Base-by-base conservation (phyloP, 345 rosid genomes). In the Ricinus communis region DNA sequence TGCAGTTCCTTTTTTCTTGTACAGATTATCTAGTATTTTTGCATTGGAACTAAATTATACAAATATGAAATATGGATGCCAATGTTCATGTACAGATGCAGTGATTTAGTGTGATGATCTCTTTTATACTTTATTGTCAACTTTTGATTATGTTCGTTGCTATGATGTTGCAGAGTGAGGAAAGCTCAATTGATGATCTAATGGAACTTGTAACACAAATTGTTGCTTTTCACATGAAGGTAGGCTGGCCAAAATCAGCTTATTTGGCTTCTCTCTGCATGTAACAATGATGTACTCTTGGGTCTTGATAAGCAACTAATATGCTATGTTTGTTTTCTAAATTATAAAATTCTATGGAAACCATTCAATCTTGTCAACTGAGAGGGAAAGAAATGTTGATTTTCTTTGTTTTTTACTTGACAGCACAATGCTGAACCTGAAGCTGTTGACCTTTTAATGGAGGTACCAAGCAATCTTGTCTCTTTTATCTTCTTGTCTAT, bases 341-440 rank as follows among this genome's bases (percentile, higher is more conserved):
- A 57, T 57, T 38, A 5, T 27, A 27, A 69, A 27, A 41, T 55
- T 28, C 21, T 28, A 14, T 41, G 10, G 38, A 18, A 5, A 69
- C 13, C 7, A 6, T 68, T 16, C 0, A 25, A 21, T 51, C 18
- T 0, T 18, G 18, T 33, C 51, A 61, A 41, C 8, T 43, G 2
- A 19, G 41, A 59, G 4, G 5, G 11, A 6, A 59, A n/a, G n/a
- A 31, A 22, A 50, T 59, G 1, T 15, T 36, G 40, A 5, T 2
- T 67, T 19, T 43, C 51, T 18, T 25, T 19, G 66, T 77, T 57
- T 76, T 22, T 72, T 73, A 6, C 25, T 78, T 28, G 38, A 78
- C 87, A 95, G 97, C 97, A 95, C 80, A 95, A 95, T 81, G 96
- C 97, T 40, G 98, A 95, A 85, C 96, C 99, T 11, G 99, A 95